A percentile compares a stretch with the other conserved stretches of the same genome.
These are phyloP conservation scores for Pythium aphanidermatum DNA, from an alignment of 352 stramenopile species.

Conservation along the genomic window DNA sequence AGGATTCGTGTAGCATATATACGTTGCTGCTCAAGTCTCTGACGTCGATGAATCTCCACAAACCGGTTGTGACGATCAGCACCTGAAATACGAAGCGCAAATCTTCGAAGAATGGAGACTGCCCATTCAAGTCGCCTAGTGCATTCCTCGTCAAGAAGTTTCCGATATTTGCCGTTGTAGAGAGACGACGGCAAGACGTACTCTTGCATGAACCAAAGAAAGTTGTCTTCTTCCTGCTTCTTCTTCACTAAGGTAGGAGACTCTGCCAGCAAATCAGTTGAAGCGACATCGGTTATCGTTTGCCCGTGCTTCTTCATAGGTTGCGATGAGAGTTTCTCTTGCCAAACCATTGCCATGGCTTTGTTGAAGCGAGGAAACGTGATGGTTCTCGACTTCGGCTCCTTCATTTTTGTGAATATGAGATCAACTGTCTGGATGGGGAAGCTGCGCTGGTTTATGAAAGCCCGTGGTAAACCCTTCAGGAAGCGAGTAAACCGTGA, in stretches of 20 bases:
- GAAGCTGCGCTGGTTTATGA: slow-evolving; percentile 57
- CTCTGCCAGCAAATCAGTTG: not conserved
- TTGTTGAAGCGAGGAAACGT: slow-evolving; percentile 59
- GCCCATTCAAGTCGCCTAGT: slow-evolving; percentile 44
- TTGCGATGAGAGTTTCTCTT: slow-evolving; percentile 44
- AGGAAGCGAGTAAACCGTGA: slow-evolving; percentile 59
- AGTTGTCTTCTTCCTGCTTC: slow-evolving; percentile 24
- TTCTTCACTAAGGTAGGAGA: not conserved
- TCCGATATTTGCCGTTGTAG: slow-evolving; percentile 51
- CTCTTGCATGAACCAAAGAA: slow-evolving; percentile 57
- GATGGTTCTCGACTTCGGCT: slow-evolving; percentile 56
- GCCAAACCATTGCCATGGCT: slow-evolving; percentile 49
- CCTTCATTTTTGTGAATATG: slow-evolving; percentile 73
- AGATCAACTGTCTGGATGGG: slow-evolving; percentile 48
- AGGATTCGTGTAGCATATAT: slow-evolving; percentile 23
- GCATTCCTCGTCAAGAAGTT: slow-evolving; percentile 31
- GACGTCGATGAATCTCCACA: slow-evolving; percentile 29
- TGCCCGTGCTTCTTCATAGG: too few relatives aligned
- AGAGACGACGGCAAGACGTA: slow-evolving; percentile 56
- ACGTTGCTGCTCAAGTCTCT: slow-evolving; percentile 24
- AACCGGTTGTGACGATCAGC: slow-evolving; percentile 43
- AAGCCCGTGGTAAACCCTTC: slow-evolving; percentile 46
- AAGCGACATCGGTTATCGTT: not conserved
- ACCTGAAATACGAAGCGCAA: slow-evolving; percentile 31
- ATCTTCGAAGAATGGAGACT: slow-evolving; percentile 31